phyloP scores from a whole-genome alignment of 169 alveolate species.

The Plasmodium gonderi region DNA sequence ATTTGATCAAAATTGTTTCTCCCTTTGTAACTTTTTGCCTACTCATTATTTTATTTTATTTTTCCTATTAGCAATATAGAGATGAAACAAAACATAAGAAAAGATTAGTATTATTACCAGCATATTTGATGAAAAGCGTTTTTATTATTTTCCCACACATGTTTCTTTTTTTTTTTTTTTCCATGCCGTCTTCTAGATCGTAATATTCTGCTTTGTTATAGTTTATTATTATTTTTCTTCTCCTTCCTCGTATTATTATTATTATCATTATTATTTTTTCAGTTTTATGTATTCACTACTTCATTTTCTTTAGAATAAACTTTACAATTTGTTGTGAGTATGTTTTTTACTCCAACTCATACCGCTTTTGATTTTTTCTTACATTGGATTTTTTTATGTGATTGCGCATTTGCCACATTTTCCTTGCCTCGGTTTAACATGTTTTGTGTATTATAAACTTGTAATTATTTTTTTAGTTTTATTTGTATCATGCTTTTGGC shows the following conservation, averaged over 20 bases:
- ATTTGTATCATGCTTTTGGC: too few relatives aligned
- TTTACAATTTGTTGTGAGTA: conserved; percentile 1
- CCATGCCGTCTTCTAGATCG: too few relatives aligned
- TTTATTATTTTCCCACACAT: not conserved
- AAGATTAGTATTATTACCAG: too few relatives aligned
- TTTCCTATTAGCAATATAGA: not conserved
- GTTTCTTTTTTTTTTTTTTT: not conserved
- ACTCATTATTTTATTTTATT: not conserved
- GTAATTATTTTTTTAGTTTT: too few relatives aligned
- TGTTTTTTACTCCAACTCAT: not conserved
- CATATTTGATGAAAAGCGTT: not conserved
- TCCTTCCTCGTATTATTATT: not conserved
- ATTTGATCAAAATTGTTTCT: not conserved
- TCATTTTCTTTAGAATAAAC: not conserved
- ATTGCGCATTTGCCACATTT: not conserved
- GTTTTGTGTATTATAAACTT: too few relatives aligned
- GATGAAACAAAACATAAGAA: not conserved
- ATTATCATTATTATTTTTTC: not conserved
- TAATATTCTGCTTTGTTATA: not conserved
- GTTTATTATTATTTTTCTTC: not conserved
- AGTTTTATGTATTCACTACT: not conserved
- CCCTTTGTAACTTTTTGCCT: not conserved
- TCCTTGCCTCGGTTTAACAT: too few relatives aligned
- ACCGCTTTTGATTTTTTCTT: not conserved
- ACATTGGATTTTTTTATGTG: not conserved